Conservation (phyloP, 805 yeast species). For the Limtongia smithiae region DNA sequence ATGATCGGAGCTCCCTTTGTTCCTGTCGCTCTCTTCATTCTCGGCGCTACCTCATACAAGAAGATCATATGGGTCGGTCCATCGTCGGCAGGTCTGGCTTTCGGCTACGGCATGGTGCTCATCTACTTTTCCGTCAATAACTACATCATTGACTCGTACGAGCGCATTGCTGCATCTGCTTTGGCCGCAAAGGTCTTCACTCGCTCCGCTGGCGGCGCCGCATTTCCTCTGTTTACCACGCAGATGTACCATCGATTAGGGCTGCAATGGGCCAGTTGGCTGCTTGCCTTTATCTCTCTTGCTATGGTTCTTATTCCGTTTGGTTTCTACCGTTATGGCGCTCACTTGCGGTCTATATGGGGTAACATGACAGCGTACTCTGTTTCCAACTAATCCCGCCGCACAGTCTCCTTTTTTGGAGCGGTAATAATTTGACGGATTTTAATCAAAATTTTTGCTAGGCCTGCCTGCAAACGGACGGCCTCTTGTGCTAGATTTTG, state of each 20-base stretch:
- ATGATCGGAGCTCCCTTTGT: conserved; percentile 46
- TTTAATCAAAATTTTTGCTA: too few species aligned
- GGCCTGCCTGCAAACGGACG: too few species aligned
- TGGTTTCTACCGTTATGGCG: conserved; percentile 48
- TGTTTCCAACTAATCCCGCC: too few species aligned
- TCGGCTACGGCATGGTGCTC: conserved; percentile 53
- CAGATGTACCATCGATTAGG: conserved; percentile 53
- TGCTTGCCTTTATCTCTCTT: conserved; percentile 51
- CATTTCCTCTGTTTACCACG: conserved; percentile 54
- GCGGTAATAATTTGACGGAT: too few species aligned
- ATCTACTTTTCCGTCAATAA: conserved; percentile 70
- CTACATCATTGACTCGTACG: conserved; percentile 77
- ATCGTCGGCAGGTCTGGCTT: conserved; percentile 53
- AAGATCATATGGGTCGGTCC: conserved; percentile 51
- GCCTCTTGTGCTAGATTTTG: too few species aligned
- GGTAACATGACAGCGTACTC: conserved; percentile 21
- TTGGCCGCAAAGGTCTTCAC: conserved; percentile 60
- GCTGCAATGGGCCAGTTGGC: conserved; percentile 52
- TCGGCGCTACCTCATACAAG: conserved; percentile 57
- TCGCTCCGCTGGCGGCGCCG: conserved; percentile 60
- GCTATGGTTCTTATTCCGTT: conserved; percentile 52
- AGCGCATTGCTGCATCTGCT: conserved; percentile 59
- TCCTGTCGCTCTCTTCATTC: conserved; percentile 52
- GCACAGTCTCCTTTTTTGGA: too few species aligned
- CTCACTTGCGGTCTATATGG: conserved; percentile 36